Conservation (phyloP, 192 early-diverging fungal species). For the Rhizoclosmatium sp. region DNA sequence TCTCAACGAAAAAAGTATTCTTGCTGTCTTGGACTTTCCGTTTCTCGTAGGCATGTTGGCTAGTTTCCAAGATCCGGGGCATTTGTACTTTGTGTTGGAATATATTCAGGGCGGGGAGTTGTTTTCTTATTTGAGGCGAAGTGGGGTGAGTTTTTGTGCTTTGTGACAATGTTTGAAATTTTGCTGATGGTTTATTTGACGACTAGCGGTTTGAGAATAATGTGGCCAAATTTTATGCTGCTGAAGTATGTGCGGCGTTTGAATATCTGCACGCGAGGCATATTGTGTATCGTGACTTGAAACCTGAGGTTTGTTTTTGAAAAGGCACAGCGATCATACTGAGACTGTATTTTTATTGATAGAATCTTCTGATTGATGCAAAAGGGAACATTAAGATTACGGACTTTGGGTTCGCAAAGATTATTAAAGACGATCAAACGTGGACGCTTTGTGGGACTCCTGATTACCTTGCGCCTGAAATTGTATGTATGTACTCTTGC, state of each 20-base stretch:
- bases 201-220: slow-evolving; percentile 38
- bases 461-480: slow-evolving; percentile 75
- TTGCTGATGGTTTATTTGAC: neutral
- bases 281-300: slow-evolving; percentile 87
- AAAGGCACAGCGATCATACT: neutral
- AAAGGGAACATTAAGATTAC: slow-evolving; percentile 87
- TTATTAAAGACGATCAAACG: slow-evolving; percentile 78
- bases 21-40: slow-evolving; percentile 81
- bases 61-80: slow-evolving; percentile 85
- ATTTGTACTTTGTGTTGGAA: slow-evolving; percentile 92
- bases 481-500: slow-evolving; percentile 35
- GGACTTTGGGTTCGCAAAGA: slow-evolving; percentile 89
- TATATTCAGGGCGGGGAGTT: slow-evolving; percentile 94
- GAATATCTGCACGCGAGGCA: slow-evolving; percentile 78
- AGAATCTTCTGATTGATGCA: slow-evolving; percentile 79
- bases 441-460: slow-evolving; percentile 89
- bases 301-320: slow-evolving; percentile 66
- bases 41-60: slow-evolving; percentile 85
- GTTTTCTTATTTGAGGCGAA: slow-evolving; percentile 81
- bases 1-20: slow-evolving; percentile 89
- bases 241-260: slow-evolving; percentile 33
- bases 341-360: neutral
- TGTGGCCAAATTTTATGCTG: slow-evolving; percentile 39
- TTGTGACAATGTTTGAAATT: neutral
- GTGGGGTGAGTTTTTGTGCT: slow-evolving; percentile 45